Evolutionary conservation across 495 filamentous ascomycete genomes (phyloP).

Genomic region (Penicillium paradoxum): DNA sequence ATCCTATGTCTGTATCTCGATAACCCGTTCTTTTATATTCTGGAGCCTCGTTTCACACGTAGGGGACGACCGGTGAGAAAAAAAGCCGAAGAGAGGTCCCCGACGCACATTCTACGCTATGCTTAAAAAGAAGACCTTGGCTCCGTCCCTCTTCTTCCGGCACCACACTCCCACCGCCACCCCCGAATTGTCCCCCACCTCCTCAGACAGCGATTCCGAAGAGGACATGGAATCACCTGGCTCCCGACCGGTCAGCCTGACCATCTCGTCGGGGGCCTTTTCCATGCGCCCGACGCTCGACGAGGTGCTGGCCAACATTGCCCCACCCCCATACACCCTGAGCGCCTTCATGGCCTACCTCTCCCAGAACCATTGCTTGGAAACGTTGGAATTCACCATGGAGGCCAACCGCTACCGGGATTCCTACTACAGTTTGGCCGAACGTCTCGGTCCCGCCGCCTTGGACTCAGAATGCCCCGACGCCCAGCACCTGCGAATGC

Average conservation of each 20-base stretch:
- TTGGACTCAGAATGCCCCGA: constrained; percentile 50
- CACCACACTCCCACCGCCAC: constrained; percentile 38
- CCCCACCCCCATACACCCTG: constrained; percentile 87
- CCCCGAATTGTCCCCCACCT: constrained; percentile 42
- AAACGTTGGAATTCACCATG: constrained; percentile 96
- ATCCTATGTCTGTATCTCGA: not conserved
- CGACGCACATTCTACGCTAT: constrained; percentile 42
- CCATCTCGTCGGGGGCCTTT: constrained; percentile 57
- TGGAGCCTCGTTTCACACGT: constrained; percentile 19
- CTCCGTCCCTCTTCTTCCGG: constrained; percentile 40
- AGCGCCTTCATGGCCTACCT: constrained; percentile 95
- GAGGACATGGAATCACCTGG: constrained; percentile 49
- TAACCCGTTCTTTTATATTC: constrained; percentile 10
- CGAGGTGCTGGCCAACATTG: constrained; percentile 82
- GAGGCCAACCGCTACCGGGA: constrained; percentile 87
- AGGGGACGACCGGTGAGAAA: constrained; percentile 26
- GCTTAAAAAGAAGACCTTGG: constrained; percentile 44
- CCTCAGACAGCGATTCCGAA: constrained; percentile 52
- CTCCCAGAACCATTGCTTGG: constrained; percentile 95
- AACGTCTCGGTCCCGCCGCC: constrained; percentile 36
- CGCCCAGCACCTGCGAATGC: constrained; percentile 65
- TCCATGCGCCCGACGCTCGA: constrained; percentile 75
- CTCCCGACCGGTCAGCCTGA: constrained; percentile 58
- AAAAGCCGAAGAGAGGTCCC: constrained; percentile 19
- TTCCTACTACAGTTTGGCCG: constrained; percentile 57